Base-by-base conservation (phyloP, 441 rosid species). In the Theobroma grandiflorum region DNA sequence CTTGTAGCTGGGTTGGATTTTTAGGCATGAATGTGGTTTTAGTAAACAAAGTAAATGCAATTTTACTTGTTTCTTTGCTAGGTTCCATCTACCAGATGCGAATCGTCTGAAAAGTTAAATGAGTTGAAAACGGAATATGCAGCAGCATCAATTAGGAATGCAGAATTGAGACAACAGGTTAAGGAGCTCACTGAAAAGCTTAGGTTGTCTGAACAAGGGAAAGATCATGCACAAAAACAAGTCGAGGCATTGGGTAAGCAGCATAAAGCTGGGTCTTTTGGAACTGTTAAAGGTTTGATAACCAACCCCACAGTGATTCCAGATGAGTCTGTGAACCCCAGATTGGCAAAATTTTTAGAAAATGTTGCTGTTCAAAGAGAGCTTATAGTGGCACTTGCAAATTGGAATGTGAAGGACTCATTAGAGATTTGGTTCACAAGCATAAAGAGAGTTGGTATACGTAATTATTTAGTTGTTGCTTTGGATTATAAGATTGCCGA, bases 381-480 rank as follows among this genome's bases (percentile, higher is more conserved):
- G 89, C 85, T 97, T 15, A 94, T 97, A 4, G 99, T 95, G 76
- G 98, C 95, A 10, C 96, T 95, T 67, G 99, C 98, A 68, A 97
- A 93, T 83, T 88, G 92, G 3, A 92, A 92, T 50, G 98, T 97
- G 88, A 88, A 90, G 82, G 65, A 75, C 16, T 87, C 90, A 88
- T 81, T 94, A 70, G 97, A 92, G 86, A 92, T 95, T 11, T 94
- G 97, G 96, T 92, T 90, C 80, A 85, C 94, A 20, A 94, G 87
- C 87, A 86, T 95, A 26, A 95, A 97, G 91, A 92, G 88, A 83
- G 88, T 87, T n/a, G 95, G 95, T 26, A 87, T 97, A 49, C 81
- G 78, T 11, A 97, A 95, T 86, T 95, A 94, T 76, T 82, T 97
- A n/a, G 98, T 95, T 35, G 88, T 95, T 7, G 98, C 97, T 8